Conservation (phyloP, 2,329 filamentous ascomycete species). For the Apiospora arundinis region DNA sequence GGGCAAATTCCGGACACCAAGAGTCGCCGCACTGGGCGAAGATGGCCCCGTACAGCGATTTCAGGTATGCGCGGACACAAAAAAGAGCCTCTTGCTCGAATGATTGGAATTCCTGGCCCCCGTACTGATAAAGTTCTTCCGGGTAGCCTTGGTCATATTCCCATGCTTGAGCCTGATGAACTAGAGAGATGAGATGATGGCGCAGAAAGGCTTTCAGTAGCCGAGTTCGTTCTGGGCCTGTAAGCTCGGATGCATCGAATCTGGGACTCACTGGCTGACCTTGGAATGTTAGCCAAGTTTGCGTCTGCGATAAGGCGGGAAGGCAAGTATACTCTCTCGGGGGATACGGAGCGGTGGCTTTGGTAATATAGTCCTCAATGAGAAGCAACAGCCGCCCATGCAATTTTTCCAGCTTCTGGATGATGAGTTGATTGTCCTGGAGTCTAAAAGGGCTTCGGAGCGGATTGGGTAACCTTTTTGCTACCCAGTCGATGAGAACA, state of each 20-base stretch:
- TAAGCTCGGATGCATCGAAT: not conserved
- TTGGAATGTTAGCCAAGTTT: not conserved
- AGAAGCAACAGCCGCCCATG: slow-evolving; percentile 21
- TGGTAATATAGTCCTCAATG: slow-evolving; percentile 27
- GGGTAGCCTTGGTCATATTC: too few species aligned
- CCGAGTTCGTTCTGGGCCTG: not conserved
- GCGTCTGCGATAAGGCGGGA: not conserved
- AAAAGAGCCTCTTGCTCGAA: not conserved
- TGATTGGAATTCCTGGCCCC: not conserved
- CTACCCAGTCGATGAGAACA: not conserved
- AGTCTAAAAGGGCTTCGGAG: not conserved
- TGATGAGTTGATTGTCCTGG: not conserved
- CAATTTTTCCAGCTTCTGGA: slow-evolving; percentile 9
- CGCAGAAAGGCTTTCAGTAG: not conserved
- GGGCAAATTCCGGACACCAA: not conserved
- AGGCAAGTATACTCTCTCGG: slow-evolving; percentile 23
- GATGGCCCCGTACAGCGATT: not conserved
- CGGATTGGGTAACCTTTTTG: not conserved
- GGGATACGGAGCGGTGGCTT: slow-evolving; percentile 24
- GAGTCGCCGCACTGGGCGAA: not conserved
- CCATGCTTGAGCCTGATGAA: not conserved
- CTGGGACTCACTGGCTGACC: not conserved
- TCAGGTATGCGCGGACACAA: not conserved
- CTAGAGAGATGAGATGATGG: not conserved
- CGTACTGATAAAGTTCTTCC: not conserved